Base-by-base conservation (phyloP, 1,284 basidiomycete species). In the Tilletia indica region DNA sequence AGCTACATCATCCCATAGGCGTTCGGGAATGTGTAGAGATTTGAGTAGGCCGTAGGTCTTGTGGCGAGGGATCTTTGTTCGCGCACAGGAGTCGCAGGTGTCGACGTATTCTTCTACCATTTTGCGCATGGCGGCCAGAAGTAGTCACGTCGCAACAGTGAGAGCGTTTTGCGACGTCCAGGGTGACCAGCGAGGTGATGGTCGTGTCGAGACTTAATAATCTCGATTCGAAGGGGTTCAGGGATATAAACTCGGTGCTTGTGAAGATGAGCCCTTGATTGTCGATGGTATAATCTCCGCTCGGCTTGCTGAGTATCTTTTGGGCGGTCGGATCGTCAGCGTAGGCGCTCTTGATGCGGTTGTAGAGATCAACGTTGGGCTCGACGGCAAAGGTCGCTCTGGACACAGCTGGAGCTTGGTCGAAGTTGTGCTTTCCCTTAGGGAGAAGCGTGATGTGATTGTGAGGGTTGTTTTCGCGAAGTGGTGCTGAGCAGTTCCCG, bases 1-100 rank as follows among this genome's bases (percentile, higher is more conserved):
- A 0, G 85, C 85, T 5, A 88, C 81, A 0, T 81, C 79, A 39
- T 78, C 77, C 82, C 85, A 89, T 0, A 87, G 87, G 14, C 72
- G 25, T 2, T 70, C 31, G 6, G 85, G 77, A 51, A 58, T 73
- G 6, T 3, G 87, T n/a, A 87, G 79, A 0, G 85, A 85, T 69
- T 83, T 75, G 9, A 89, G 78, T 0, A 80, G 64, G 1, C 87
- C 87, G 48, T 69, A 68, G 0, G 79, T 80, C 38, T 74, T 72
- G 39, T 76, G 72, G 0, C 69, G 72, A 8, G 71, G 64, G 0
- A 72, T 67, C 70, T 88, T 88, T 0, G 80, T 84, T 0, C 74
- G 36, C 69, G 86, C 85, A 70, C 88, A 88, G 0, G 69, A 76
- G 0, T 81, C 73, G 71, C 88, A 89, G 0, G 82, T 81, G 1